Evolutionary conservation across 345 rosid species (phyloP), one percentile per base, ranked within the genome.

Genomic region (Moricandia moricandioides): DNA sequence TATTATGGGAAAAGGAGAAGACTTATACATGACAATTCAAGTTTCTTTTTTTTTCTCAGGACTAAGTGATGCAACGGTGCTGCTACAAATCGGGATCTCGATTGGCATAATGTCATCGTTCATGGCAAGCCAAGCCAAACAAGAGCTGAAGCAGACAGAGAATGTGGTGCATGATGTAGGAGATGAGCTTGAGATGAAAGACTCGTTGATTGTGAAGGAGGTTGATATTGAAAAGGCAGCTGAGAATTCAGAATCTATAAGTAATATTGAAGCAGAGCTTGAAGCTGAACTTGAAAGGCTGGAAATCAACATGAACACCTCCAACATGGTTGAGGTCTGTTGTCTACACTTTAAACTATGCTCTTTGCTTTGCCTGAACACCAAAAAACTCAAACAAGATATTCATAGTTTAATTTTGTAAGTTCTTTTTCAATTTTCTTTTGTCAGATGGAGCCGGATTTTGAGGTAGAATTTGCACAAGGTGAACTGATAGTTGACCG

Each of bases 231-330:
- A 73, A 69, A 81, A 78, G 60, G 84, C 87, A 86, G 86, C 80
- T 26, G 85, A 82, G 70, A 65, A 56, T 67, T 64, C 79, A 13
- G 89, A 85, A 62, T 81, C 85, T 71, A 84, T 85, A 84, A 85
- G 96, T 70, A 85, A 85, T 72, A 91, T 91, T 72, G 98, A 91
- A 85, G 97, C 96, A 17, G 98, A 91, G 83, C 92, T 94, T 80
- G 95, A 90, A 88, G 97, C 97, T 79, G 98, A 91, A 84, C 95
- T 91, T 24, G 89, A 87, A 83, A 89, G 88, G 85, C 83, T 93
- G 89, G 97, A 92, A 16, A 85, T 89, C 39, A 84, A 86, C 80
- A 83, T 91, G 73, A 81, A 79, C 62, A 45, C 77, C 13, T 72
- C 91, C 64, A 81, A 77, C 72, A 37, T 77, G 72, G 64, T 81